Percentiles rank a stretch among this genome's conserved stretches.
Evolutionary conservation across 2,329 filamentous ascomycete species (phyloP).

Genomic region (Trichoderma sp.): DNA sequence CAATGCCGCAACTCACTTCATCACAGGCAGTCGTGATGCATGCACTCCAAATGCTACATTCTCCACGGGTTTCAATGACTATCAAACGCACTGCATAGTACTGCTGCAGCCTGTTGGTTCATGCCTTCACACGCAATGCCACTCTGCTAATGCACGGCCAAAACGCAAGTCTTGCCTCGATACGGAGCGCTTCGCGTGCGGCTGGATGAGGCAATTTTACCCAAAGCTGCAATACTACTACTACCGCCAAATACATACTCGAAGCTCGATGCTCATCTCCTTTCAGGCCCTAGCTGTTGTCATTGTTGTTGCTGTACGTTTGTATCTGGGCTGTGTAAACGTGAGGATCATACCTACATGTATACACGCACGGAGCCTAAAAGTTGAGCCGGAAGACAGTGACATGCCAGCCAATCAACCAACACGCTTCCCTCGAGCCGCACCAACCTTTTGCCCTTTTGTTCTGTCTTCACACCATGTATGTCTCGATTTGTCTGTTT

Average conservation of each 20-base stretch:
- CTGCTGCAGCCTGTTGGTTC: not conserved
- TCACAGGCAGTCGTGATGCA: not conserved
- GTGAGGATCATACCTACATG: not conserved
- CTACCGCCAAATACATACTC: too few relatives aligned
- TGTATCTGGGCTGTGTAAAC: not conserved
- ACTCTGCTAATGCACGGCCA: conserved; percentile 19
- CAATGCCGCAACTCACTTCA: too few relatives aligned
- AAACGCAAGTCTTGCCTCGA: not conserved
- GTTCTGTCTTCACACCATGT: not conserved
- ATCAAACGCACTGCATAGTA: not conserved
- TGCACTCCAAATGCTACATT: not conserved
- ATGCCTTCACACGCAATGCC: conserved; percentile 1
- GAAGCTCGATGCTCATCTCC: not conserved
- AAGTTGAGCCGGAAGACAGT: not conserved
- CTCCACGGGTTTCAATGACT: too few relatives aligned
- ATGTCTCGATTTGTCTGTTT: not conserved
- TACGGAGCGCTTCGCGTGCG: not conserved
- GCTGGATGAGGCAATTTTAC: conserved; percentile 22
- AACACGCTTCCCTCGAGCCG: not conserved
- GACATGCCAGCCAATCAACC: not conserved
- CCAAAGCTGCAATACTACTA: not conserved
- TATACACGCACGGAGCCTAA: conserved; percentile 22
- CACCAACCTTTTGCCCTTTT: not conserved
- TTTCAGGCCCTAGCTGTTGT: not conserved
- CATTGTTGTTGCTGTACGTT: not conserved